phyloP scores from a whole-genome alignment of 2,329 filamentous ascomycete species.

The Pseudophaeomoniella oleicola region DNA sequence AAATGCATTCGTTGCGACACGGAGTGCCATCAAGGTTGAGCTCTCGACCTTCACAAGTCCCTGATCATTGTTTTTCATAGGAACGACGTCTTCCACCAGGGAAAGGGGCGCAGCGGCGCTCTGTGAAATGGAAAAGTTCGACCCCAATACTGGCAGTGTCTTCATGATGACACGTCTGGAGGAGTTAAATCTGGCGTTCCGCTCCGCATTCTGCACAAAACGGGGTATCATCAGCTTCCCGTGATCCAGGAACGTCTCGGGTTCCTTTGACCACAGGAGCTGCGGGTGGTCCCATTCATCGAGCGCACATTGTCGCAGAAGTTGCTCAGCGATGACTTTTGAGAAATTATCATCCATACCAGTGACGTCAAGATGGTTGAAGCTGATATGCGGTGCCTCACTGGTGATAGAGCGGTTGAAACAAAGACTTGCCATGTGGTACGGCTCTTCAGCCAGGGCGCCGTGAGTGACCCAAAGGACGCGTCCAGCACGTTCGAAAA shows the following conservation, averaged over 20 bases:
- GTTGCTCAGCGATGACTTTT: constrained; percentile 3
- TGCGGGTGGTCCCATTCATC: constrained; percentile 8
- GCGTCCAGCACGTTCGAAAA: not conserved
- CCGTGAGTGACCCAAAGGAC: constrained; percentile 11
- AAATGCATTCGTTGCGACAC: not conserved
- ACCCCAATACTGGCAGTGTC: not conserved
- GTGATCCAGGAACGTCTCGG: constrained; percentile 13
- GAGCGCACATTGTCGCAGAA: constrained; percentile 8
- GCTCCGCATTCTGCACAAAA: constrained; percentile 6
- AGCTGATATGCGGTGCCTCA: constrained; percentile 7
- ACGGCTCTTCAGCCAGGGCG: constrained; percentile 11
- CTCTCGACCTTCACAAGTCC: not conserved
- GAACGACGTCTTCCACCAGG: constrained; percentile 1
- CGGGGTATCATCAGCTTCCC: constrained; percentile 16
- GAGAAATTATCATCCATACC: constrained; percentile 1
- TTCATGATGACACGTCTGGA: constrained; percentile 8
- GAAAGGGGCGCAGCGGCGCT: not conserved
- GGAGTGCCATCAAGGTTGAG: constrained; percentile 1
- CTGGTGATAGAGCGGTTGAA: constrained; percentile 10
- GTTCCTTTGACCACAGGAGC: constrained; percentile 16
- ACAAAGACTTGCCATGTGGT: constrained; percentile 10
- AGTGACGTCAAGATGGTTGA: constrained; percentile 2
- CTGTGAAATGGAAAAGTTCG: constrained; percentile 1
- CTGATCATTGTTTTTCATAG: not conserved
- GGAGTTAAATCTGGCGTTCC: constrained; percentile 14